Evolutionary conservation across 1,284 basidiomycete genomes (phyloP), one percentile per base, ranked within the genome.

Genomic region (Leccinum angustisporum): DNA sequence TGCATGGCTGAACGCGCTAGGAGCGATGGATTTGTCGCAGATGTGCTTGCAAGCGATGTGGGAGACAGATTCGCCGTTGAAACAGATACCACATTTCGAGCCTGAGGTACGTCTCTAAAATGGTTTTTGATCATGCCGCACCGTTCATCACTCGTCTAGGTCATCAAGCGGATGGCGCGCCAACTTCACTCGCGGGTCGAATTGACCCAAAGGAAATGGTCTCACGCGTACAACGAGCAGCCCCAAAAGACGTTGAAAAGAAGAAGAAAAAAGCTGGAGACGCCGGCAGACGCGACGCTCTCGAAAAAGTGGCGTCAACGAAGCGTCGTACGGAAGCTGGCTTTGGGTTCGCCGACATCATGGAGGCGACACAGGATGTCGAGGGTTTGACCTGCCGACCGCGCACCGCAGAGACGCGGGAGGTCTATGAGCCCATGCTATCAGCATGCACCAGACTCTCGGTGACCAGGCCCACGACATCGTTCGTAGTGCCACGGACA

Each of bases 381-480:
- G 96, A 98, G 72, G 96, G 96, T 1, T 79, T 99, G 60, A 90
- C 88, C 10, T 99, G 99, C 75, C 86, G 92, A 36, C 97, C 97
- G 6, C 83, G 93, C 38, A 98, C 97, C 3, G 87, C 91, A 5
- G 97, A 99, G 78, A 99, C 96, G 21, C 83, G 94, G 16, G 92
- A 97, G 69, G 92, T 96, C 3, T 99, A 98, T 79, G 93, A 98
- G 74, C 86, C 98, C 66, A 90, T 99, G 64, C 83, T 99, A 14
- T 87, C 91, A 10, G 79, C 88, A 90, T 98, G 0, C 94, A 97
- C 73, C 83, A 83, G 11, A 80, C 86, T 3, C 83, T 99, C 10
- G 97, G 97, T 1, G 97, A 98, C 78, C 95, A 97, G 74, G 93
- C 95, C 0, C 94, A 95, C 72, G 97, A 98, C 66, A 90, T 99